These are phyloP conservation scores for Xylariaceae sp. DNA, from an alignment of 2,329 filamentous ascomycete species.

Conservation along the genomic window DNA sequence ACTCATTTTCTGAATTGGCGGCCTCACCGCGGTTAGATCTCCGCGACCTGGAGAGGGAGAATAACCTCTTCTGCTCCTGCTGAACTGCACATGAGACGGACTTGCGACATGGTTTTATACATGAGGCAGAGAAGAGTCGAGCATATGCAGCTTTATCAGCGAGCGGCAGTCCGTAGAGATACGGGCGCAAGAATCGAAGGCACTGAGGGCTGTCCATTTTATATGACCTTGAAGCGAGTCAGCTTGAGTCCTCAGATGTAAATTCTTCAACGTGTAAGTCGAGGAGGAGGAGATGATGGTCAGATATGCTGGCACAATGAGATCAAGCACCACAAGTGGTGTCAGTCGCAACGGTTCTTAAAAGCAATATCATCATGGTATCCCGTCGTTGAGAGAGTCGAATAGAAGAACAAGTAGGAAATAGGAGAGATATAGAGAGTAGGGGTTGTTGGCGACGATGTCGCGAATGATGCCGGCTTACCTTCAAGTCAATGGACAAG, in stretches of 20 bases:
- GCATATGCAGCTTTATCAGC: constrained; percentile 39
- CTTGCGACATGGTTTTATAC: constrained; percentile 16
- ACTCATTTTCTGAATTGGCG: constrained; percentile 4
- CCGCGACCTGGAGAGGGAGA: constrained; percentile 13
- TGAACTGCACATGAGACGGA: constrained; percentile 13
- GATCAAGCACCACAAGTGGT: constrained; percentile 47
- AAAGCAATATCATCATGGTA: constrained; percentile 48
- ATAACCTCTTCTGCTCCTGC: constrained; percentile 16
- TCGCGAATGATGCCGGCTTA: neutral
- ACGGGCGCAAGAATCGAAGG: constrained; percentile 53
- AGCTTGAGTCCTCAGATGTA: constrained; percentile 14
- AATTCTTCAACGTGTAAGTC: constrained; percentile 1
- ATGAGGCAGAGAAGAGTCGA: constrained; percentile 46
- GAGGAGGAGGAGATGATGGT: constrained; percentile 18
- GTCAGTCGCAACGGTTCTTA: constrained; percentile 58
- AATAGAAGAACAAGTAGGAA: neutral
- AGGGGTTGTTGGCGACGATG: no score
- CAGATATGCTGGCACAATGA: constrained; percentile 48
- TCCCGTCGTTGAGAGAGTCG: constrained; percentile 33
- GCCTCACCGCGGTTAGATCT: neutral
- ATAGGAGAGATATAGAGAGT: neutral
- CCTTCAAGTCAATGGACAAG: neutral
- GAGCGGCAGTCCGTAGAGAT: constrained; percentile 41
- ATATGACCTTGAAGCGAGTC: constrained; percentile 22
- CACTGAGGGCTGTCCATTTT: constrained; percentile 41